Evolutionary conservation across 2,329 filamentous ascomycete genomes (phyloP), one percentile per base, ranked within the genome.

Genomic region (Trichoderma sp.): DNA sequence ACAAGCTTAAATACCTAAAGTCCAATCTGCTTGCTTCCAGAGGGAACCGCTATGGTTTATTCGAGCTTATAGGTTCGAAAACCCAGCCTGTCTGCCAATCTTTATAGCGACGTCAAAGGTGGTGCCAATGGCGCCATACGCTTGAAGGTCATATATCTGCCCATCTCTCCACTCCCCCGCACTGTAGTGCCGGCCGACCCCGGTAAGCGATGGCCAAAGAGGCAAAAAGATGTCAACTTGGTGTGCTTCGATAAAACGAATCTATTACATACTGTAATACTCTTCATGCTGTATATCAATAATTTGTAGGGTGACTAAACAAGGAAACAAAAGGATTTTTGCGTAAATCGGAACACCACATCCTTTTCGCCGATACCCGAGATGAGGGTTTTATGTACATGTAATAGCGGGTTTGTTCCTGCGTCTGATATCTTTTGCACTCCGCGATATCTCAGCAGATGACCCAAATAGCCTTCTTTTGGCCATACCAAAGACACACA

Each of bases 381-480:
- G 28, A 18, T 37, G 24, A 34, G 54, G 37, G n/a, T n/a, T 32
- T 43, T 66, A 66, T 66, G 24, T 66, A 66, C 64, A 66, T 66
- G 13, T 58, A 24, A 58, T 39, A 21, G 43, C 37, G 30, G 61
- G 37, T 10, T 52, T 18, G 55, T 60, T 68, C 65, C 65, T 60
- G 58, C 49, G 21, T 68, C 32, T 46, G 58, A 68, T 56, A 26
- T 39, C 28, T 66, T 51, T 66, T 51, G 49, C 34, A 34, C 61
- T 51, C 54, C n/a, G 11, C 30, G 11, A 16, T 43, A 16, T 49
- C 21, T 49, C 34, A 8, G 11, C 28, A 39, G 28, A 21, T 11
- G 39, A 5, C 10, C 34, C 21, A n/a, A n/a, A 6, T 51, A 5
- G 30, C 51, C 61, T 26, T 43, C 39, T 24, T 32, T n/a, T 51